Evolutionary conservation across 2,329 filamentous ascomycete genomes (phyloP).

Genomic region (Aspergillus ochraceus): DNA sequence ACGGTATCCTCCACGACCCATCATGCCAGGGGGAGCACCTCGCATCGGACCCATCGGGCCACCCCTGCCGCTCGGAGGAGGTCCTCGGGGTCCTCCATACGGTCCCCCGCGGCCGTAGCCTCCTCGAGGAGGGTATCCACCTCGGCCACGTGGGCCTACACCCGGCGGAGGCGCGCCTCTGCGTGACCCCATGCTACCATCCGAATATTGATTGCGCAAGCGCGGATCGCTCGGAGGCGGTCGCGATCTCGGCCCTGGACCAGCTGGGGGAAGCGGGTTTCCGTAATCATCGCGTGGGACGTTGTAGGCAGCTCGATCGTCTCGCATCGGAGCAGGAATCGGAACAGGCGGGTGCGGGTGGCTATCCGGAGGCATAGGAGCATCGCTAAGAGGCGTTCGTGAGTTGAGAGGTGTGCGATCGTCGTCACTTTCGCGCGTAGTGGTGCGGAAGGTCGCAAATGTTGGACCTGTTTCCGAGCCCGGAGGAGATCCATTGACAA

Average conservation of each 20-base stretch:
- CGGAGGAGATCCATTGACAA: conserved; percentile 55
- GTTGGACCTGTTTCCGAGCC: conserved; percentile 51
- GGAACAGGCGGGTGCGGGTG: conserved; percentile 32
- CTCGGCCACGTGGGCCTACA: conserved; percentile 57
- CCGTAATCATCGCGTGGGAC: conserved; percentile 39
- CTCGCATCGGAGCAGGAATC: conserved; percentile 29
- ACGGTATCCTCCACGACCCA: conserved; percentile 41
- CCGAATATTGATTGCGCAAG: conserved; percentile 49
- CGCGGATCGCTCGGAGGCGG: conserved; percentile 42
- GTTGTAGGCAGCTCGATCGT: conserved; percentile 31
- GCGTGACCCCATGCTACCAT: conserved; percentile 46
- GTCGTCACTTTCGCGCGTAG: conserved; percentile 38
- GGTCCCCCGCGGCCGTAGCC: conserved; percentile 45
- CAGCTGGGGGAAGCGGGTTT: conserved; percentile 40
- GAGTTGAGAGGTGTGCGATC: conserved; percentile 43
- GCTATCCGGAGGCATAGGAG: conserved; percentile 23
- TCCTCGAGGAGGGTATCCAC: conserved; percentile 52
- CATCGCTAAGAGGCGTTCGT: conserved; percentile 30
- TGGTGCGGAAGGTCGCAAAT: conserved; percentile 46
- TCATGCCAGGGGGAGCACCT: conserved; percentile 41
- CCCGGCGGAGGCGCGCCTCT: conserved; percentile 41
- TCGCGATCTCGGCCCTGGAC: conserved; percentile 36
- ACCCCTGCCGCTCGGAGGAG: conserved; percentile 46
- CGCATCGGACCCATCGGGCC: conserved; percentile 37
- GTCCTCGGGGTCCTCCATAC: conserved; percentile 35